phyloP scores from a whole-genome alignment of 805 yeast genomes.

The Schizosaccharomyces cryophilus region DNA sequence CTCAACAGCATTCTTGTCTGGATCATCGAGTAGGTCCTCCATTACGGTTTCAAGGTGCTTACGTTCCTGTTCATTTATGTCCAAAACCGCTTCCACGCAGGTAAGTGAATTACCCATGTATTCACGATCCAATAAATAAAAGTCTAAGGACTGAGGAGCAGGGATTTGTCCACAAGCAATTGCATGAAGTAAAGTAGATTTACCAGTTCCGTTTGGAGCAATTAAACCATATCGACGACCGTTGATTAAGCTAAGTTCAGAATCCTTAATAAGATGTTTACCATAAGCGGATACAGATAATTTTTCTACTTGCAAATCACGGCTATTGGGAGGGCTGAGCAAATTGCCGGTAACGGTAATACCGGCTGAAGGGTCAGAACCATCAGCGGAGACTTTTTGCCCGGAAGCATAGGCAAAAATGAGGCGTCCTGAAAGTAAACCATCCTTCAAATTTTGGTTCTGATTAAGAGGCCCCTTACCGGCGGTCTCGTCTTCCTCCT shows the following conservation, averaged over 20 bases:
- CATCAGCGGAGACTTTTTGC: slow-evolving; percentile 21
- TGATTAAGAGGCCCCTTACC: background rate
- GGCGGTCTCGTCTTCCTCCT: background rate
- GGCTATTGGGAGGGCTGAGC: slow-evolving; percentile 2
- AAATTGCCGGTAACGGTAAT: slow-evolving; percentile 2
- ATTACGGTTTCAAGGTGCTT: slow-evolving; percentile 78
- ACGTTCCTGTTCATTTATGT: slow-evolving; percentile 85
- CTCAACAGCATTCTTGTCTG: slow-evolving; percentile 57
- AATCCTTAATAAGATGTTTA: slow-evolving; percentile 82
- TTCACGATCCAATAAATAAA: slow-evolving; percentile 86
- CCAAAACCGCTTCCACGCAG: slow-evolving; percentile 87
- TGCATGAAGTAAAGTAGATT: slow-evolving; percentile 81
- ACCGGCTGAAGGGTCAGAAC: slow-evolving; percentile 2
- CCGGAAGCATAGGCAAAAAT: slow-evolving; percentile 11
- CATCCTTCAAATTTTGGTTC: background rate
- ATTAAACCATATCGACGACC: slow-evolving; percentile 94
- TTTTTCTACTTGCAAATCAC: slow-evolving; percentile 2
- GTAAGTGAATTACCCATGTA: slow-evolving; percentile 81
- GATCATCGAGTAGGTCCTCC: slow-evolving; percentile 27
- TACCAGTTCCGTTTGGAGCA: slow-evolving; percentile 98
- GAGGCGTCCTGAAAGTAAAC: background rate
- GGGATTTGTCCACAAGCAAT: slow-evolving; percentile 92
- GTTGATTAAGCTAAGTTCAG: slow-evolving; percentile 73
- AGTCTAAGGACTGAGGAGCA: slow-evolving; percentile 71
- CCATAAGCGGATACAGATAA: slow-evolving; percentile 21